Evolutionary conservation across 345 rosid species (phyloP), one percentile per base, ranked within the genome.

Genomic region (Eucalyptus globulus): DNA sequence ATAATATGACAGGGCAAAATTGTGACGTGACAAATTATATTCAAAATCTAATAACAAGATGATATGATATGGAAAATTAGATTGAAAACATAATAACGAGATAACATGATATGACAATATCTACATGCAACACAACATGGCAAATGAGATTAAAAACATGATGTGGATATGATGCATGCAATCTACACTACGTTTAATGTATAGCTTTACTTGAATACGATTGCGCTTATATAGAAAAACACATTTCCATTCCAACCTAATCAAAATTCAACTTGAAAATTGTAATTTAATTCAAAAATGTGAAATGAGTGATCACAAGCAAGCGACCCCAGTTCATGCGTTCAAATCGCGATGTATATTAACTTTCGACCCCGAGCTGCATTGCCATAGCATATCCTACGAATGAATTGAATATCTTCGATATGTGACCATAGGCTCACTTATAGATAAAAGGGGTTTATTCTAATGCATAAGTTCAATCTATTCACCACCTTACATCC

Each of bases 31-130:
- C 34, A 62, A 62, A 62, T 62, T 62, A 29, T 65, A 29, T 65
- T 65, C 9, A 65, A 65, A 65, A 65, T 27, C 19, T 65, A 8
- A 65, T 65, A 65, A 4, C 2, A 3, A 65, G 17, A 65, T 65
- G 19, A 65, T 34, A 72, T 34, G 81, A 34, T 37, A 37, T 37
- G 1, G 3, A 21, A 72, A 37, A 37, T 72, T 24, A 11, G 22
- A 72, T 34, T 37, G 0, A 0, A 72, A 72, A 72, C 3, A 19
- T 37, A 21, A 17, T 5, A 11, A 5, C 3, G 0, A 37, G 2
- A 72, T 72, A 6, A 72, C 37, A 37, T 37, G 45, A 37, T 40
- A 37, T 37, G 45, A 37, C 14, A 6, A 34, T 69, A 69, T 16
- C 7, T 69, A 31, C 12, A 15, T 31, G 72, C 22, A 31, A 9